phyloP scores from a whole-genome alignment of 1,139 yeast genomes.

The Saccharomycopsis phalli region DNA sequence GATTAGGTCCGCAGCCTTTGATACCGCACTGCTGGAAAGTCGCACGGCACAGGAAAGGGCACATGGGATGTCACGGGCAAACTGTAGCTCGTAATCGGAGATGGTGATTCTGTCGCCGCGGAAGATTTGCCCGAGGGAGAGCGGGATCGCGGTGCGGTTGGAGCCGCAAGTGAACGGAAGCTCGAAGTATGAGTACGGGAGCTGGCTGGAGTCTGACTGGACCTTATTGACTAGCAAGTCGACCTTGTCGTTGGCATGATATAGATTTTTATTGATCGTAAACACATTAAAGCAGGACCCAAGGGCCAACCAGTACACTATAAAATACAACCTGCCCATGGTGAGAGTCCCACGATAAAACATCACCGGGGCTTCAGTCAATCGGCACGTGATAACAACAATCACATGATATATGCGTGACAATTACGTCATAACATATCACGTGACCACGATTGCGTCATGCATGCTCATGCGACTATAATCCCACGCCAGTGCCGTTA shows the following conservation, averaged over 20 bases:
- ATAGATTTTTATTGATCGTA: background rate
- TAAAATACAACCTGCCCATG: too few species aligned
- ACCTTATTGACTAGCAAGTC: conserved; percentile 69
- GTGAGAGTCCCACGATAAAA: too few species aligned
- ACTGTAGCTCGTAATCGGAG: conserved; percentile 55
- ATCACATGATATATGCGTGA: too few species aligned
- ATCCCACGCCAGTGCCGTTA: conserved; percentile 24
- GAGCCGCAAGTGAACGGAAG: conserved; percentile 76
- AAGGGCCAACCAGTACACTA: too few species aligned
- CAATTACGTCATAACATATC: too few species aligned
- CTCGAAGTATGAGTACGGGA: conserved; percentile 73
- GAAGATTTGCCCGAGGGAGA: conserved; percentile 69
- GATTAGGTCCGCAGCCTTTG: conserved; percentile 53
- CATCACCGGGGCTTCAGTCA: too few species aligned
- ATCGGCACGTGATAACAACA: too few species aligned
- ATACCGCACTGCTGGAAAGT: conserved; percentile 41
- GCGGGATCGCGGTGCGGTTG: conserved; percentile 45
- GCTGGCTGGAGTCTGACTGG: conserved; percentile 65
- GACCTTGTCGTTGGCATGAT: conserved; percentile 37
- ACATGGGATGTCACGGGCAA: conserved; percentile 60
- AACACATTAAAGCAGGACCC: too few species aligned
- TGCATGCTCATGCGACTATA: too few species aligned
- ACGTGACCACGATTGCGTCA: too few species aligned
- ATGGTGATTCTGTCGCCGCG: conserved; percentile 77
- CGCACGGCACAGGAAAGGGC: conserved; percentile 56